Evolutionary conservation across 2,329 filamentous ascomycete species (phyloP).

Genomic region (Fusarium hostae): DNA sequence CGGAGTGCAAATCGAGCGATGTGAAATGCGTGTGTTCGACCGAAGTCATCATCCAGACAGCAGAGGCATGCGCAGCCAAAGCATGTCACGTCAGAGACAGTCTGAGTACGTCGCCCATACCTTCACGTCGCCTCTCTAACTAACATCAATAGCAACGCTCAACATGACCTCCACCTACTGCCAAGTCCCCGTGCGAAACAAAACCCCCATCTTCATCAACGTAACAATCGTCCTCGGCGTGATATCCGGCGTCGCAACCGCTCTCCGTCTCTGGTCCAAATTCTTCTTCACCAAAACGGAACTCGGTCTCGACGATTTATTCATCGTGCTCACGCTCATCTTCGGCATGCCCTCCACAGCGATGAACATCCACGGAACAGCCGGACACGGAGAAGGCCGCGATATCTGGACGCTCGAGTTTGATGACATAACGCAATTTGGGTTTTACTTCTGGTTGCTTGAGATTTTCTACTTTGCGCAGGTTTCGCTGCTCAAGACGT

Average conservation of each 20-base stretch:
- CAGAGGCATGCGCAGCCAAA: slow-evolving; percentile 14
- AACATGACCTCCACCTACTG: slow-evolving; percentile 34
- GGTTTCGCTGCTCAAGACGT: slow-evolving; percentile 53
- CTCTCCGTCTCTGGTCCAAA: slow-evolving; percentile 48
- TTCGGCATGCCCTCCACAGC: slow-evolving; percentile 37
- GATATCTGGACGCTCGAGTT: slow-evolving; percentile 50
- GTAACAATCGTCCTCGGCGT: slow-evolving; percentile 40
- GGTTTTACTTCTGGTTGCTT: slow-evolving; percentile 47
- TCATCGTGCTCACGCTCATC: slow-evolving; percentile 38
- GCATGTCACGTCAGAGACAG: slow-evolving; percentile 8
- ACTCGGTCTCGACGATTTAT: slow-evolving; percentile 48
- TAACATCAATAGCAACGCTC: slow-evolving; percentile 3
- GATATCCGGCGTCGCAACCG: slow-evolving; percentile 49
- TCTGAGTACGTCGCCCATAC: not conserved
- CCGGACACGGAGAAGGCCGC: slow-evolving; percentile 46
- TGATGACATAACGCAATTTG: slow-evolving; percentile 40
- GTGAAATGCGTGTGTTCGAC: slow-evolving; percentile 39
- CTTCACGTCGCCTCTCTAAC: accelerated
- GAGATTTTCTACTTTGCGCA: slow-evolving; percentile 54
- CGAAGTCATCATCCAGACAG: slow-evolving; percentile 29
- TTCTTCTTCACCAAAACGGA: slow-evolving; percentile 43
- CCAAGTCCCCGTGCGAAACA: slow-evolving; percentile 18
- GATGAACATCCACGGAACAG: slow-evolving; percentile 39
- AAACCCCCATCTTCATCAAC: slow-evolving; percentile 23
- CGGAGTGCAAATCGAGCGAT: slow-evolving; percentile 33